Conservation (phyloP, 2,329 filamentous ascomycete species). For the Fusarium continuum region DNA sequence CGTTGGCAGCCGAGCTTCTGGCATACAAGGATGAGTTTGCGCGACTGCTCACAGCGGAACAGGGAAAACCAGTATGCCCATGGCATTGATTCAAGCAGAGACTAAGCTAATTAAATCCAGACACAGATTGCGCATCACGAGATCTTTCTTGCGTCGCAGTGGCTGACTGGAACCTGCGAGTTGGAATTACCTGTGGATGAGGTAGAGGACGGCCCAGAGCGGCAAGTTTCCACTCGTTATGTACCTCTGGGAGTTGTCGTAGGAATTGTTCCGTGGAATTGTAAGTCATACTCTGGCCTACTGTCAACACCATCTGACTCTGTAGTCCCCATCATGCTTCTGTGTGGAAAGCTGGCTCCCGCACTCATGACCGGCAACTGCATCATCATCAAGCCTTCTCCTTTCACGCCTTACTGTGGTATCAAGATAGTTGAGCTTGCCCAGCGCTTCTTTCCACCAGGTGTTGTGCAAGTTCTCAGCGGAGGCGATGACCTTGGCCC, state of each 20-base stretch:
- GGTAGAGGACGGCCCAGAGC: background rate
- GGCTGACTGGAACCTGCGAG: background rate
- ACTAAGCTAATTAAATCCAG: background rate
- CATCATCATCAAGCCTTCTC: conserved; percentile 65
- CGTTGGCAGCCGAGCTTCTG: background rate
- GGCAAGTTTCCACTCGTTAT: background rate
- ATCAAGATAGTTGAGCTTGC: conserved; percentile 69
- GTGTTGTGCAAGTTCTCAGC: conserved; percentile 68
- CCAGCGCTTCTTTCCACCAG: conserved; percentile 64
- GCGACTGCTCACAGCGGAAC: background rate
- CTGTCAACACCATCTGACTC: background rate
- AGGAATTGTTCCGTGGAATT: conserved; percentile 2
- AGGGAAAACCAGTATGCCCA: background rate
- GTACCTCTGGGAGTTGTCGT: background rate
- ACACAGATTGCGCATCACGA: background rate
- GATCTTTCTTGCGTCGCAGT: background rate
- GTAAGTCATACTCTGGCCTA: background rate
- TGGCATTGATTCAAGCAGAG: rapidly evolving
- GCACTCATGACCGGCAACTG: conserved; percentile 62
- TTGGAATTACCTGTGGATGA: background rate
- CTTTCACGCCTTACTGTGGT: conserved; percentile 64
- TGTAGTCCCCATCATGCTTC: conserved; percentile 4
- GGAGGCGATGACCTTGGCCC: conserved; percentile 69
- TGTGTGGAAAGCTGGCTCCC: background rate
- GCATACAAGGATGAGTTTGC: background rate